Percentiles rank a stretch among this genome's conserved stretches.
Conservation (phyloP, 306 rosid genomes). For the peach (Prunus persica) region DNA sequence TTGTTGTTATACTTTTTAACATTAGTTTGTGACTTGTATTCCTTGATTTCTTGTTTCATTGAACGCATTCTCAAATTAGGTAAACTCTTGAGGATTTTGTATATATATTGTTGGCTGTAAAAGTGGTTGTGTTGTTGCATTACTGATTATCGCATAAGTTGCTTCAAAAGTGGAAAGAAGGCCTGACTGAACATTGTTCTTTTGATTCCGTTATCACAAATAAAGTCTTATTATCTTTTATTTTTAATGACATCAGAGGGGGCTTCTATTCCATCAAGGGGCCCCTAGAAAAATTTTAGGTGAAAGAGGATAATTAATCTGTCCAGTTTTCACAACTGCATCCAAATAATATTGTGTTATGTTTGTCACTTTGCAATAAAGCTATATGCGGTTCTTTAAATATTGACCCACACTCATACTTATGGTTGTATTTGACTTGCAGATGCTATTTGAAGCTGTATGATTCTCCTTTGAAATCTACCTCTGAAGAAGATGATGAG, state of each 20-base stretch:
- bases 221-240: not conserved
- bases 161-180: not conserved
- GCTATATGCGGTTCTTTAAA: not conserved
- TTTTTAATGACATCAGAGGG: not conserved
- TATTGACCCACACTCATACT: not conserved
- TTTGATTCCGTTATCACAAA: not conserved
- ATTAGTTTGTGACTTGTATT: not conserved
- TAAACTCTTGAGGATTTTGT: not conserved
- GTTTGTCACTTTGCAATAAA: not conserved
- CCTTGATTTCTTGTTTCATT: conserved; percentile 13
- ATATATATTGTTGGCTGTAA: not conserved
- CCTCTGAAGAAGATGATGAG: conserved; percentile 70
- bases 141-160: not conserved
- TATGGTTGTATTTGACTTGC: conserved; percentile 26
- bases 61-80: not conserved
- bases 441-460: conserved; percentile 87
- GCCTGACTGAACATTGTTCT: not conserved
- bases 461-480: conserved; percentile 83
- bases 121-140: not conserved
- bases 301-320: not conserved
- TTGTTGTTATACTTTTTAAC: conserved; percentile 2
- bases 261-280: not conserved
- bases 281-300: not conserved
- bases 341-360: not conserved
- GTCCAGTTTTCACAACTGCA: not conserved